These are phyloP conservation scores for Podospora comata DNA, from an alignment of 495 filamentous ascomycete species.

Conservation along the genomic window DNA sequence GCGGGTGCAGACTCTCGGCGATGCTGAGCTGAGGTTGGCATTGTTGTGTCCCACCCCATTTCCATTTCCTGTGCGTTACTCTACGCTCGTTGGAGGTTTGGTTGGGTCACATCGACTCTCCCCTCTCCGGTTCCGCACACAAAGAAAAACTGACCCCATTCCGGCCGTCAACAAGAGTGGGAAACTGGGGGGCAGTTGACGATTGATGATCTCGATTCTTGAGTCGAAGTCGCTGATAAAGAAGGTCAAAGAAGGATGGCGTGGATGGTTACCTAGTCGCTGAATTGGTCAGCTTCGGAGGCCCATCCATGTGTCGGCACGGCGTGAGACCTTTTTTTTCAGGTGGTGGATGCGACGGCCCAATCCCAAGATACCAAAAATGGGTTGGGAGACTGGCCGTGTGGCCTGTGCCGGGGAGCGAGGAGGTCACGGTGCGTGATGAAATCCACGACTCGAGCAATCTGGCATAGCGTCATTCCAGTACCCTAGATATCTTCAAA, in stretches of 20 bases:
- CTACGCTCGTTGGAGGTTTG: conserved; percentile 1
- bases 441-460: neutral
- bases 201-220: neutral
- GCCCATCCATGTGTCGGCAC: conserved; percentile 14
- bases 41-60: neutral
- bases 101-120: conserved; percentile 10
- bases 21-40: conserved; percentile 2
- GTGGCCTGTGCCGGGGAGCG: neutral
- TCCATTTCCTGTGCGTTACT: neutral
- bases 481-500: neutral
- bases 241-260: neutral
- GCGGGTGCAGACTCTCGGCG: conserved; percentile 8
- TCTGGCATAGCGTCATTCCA: neutral
- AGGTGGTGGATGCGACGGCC: conserved; percentile 9
- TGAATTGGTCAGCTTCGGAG: conserved; percentile 17
- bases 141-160: conserved; percentile 15
- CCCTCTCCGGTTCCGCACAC: neutral
- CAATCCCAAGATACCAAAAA: conserved; percentile 2
- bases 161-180: conserved; percentile 9
- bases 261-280: conserved; percentile 4
- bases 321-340: conserved; percentile 9
- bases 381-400: neutral
- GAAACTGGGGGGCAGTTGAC: neutral
- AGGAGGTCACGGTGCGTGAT: neutral
- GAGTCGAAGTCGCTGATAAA: neutral